These are phyloP conservation scores for Phytophthora hibernalis DNA, from an alignment of 352 stramenopile genomes.

Conservation along the genomic window DNA sequence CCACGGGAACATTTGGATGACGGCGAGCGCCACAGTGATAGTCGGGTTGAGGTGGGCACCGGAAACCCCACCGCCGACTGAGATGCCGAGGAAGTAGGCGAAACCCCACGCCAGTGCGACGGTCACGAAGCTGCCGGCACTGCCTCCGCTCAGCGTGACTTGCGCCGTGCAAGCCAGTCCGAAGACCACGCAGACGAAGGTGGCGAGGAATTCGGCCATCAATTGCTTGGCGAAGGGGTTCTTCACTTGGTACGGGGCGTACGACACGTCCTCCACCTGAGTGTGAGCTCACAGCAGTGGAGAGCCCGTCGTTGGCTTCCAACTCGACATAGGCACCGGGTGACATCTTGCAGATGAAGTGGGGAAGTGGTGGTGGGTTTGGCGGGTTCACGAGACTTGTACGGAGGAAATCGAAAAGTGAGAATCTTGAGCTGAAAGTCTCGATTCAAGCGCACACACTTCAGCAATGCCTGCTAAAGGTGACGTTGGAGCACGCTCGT, in stretches of 20 bases:
- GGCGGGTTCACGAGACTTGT: neutral
- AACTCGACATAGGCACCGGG: slow-evolving; percentile 23
- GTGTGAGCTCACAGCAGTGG: neutral
- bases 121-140: slow-evolving; percentile 54
- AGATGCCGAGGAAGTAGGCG: slow-evolving; percentile 60
- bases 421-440: neutral
- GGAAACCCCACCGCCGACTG: slow-evolving; percentile 48
- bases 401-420: slow-evolving; percentile 12
- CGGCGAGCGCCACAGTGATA: slow-evolving; percentile 51
- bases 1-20: slow-evolving; percentile 53
- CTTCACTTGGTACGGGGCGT: slow-evolving; percentile 30
- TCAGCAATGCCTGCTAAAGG: neutral
- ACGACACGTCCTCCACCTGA: slow-evolving; percentile 3
- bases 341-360: slow-evolving; percentile 19
- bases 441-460: neutral
- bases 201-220: slow-evolving; percentile 62
- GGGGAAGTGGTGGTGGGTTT: too few species aligned
- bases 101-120: slow-evolving; percentile 64
- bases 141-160: slow-evolving; percentile 46
- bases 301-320: slow-evolving; percentile 14
- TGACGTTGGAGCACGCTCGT: neutral
- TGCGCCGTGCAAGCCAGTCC: slow-evolving; percentile 58
- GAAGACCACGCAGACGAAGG: slow-evolving; percentile 61
- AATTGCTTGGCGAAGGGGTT: slow-evolving; percentile 52
- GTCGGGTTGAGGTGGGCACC: slow-evolving; percentile 65